Conservation (phyloP, 139 green algal species). For the Zygnema cylindricum region DNA sequence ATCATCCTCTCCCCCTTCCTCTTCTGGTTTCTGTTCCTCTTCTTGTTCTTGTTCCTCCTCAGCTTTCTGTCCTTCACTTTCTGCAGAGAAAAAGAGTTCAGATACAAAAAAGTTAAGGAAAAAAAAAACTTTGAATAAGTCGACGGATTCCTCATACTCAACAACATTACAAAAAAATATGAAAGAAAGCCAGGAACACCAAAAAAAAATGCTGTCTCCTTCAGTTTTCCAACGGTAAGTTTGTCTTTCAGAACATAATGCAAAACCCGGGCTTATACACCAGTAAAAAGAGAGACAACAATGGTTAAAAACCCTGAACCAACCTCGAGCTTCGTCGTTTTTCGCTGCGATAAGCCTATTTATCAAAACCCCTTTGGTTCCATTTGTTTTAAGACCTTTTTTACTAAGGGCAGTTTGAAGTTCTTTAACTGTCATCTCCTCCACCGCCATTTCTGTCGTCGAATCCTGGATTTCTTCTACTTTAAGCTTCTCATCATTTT, state of each 20-base stretch:
- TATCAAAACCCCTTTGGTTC: too few species aligned
- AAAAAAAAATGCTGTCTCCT: not conserved
- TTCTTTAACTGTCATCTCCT: too few species aligned
- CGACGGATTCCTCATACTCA: not conserved
- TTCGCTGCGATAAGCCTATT: too few species aligned
- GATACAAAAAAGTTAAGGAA: not conserved
- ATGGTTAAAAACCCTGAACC: too few species aligned
- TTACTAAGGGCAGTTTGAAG: too few species aligned
- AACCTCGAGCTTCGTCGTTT: too few species aligned
- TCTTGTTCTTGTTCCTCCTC: not conserved
- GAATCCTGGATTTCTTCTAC: too few species aligned
- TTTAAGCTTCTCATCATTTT: not conserved
- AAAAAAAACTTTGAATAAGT: not conserved
- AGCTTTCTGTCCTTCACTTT: not conserved
- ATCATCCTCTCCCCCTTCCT: not conserved
- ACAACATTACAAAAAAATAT: not conserved
- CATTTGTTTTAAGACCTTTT: too few species aligned
- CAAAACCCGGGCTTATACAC: not conserved
- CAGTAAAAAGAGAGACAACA: not conserved
- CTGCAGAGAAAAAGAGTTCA: not conserved
- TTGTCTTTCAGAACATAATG: not conserved
- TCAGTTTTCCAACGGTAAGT: not conserved
- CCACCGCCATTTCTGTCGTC: too few species aligned
- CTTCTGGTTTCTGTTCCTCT: not conserved
- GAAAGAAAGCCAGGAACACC: not conserved